Evolutionary conservation across 192 early-diverging fungal species (phyloP).

Genomic region (Spizellomyces sp.): DNA sequence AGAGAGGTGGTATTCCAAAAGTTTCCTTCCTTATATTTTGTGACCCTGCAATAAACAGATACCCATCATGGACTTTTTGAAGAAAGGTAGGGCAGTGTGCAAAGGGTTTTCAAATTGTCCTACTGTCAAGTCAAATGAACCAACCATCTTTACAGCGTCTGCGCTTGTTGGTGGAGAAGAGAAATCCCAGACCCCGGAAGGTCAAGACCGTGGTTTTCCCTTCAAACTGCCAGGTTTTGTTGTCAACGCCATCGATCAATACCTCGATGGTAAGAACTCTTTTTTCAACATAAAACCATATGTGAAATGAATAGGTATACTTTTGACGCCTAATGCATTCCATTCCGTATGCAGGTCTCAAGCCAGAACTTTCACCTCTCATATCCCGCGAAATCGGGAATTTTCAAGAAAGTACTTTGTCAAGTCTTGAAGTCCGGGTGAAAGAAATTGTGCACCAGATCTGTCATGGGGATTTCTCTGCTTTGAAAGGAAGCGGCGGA

Average conservation of each 20-base stretch:
- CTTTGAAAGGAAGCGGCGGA: constrained; percentile 1
- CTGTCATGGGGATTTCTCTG: constrained; percentile 25
- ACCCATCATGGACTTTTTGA: not conserved
- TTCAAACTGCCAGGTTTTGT: constrained; percentile 30
- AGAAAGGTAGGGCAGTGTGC: not conserved
- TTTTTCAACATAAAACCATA: not conserved
- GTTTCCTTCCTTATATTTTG: too few species aligned
- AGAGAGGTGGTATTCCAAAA: too few species aligned
- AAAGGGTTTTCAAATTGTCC: not conserved
- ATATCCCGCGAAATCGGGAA: constrained; percentile 15
- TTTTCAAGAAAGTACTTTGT: constrained; percentile 20
- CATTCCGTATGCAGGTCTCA: constrained; percentile 6
- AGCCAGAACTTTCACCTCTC: constrained; percentile 22
- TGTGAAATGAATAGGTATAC: not conserved
- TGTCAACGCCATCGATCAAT: constrained; percentile 19
- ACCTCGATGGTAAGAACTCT: constrained; percentile 17
- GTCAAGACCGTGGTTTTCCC: constrained; percentile 19
- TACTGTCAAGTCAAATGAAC: not conserved
- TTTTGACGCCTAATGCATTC: not conserved
- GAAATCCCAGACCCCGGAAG: not conserved
- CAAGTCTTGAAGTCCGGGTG: constrained; percentile 16
- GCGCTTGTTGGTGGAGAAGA: not conserved
- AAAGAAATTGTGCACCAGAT: constrained; percentile 23
- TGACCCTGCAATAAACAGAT: too few species aligned
- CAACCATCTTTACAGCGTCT: not conserved